Evolutionary conservation across 768 basidiomycete species (phyloP).

Genomic region (Russula dissimulans): DNA sequence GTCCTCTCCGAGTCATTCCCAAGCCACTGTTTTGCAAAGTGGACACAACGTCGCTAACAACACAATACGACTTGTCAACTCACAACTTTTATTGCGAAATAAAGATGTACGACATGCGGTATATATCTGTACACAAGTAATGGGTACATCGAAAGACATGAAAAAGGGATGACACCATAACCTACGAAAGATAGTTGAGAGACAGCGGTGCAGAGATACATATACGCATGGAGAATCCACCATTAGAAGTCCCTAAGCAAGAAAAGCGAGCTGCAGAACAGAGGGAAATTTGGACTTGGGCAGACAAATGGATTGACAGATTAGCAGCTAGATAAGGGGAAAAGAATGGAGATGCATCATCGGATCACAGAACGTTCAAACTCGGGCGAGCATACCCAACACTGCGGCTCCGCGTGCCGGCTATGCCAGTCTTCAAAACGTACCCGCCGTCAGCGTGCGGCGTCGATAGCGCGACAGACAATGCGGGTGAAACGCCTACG

Average conservation of each 20-base stretch:
- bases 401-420: constrained; percentile 5
- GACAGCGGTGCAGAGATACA: not conserved
- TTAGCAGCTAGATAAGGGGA: not conserved
- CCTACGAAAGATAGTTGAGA: not conserved
- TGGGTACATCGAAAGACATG: not conserved
- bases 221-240: not conserved
- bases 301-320: constrained; percentile 7
- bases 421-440: constrained; percentile 6
- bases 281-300: not conserved
- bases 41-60: no score
- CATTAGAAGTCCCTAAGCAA: constrained; percentile 10
- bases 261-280: not conserved
- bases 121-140: not conserved
- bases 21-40: no score
- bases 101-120: constrained; percentile 1
- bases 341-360: not conserved
- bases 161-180: not conserved
- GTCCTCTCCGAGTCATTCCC: no score
- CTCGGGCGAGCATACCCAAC: not conserved
- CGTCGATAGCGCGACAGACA: constrained; percentile 10
- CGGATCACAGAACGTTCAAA: not conserved
- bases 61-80: no score
- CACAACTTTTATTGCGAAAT: not conserved
- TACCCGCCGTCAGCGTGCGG: constrained; percentile 9
- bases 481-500: constrained; percentile 12